Percentiles rank a stretch among this genome's conserved stretches.
These are phyloP conservation scores for Mycena galopus DNA, from an alignment of 768 basidiomycete species.

Conservation along the genomic window DNA sequence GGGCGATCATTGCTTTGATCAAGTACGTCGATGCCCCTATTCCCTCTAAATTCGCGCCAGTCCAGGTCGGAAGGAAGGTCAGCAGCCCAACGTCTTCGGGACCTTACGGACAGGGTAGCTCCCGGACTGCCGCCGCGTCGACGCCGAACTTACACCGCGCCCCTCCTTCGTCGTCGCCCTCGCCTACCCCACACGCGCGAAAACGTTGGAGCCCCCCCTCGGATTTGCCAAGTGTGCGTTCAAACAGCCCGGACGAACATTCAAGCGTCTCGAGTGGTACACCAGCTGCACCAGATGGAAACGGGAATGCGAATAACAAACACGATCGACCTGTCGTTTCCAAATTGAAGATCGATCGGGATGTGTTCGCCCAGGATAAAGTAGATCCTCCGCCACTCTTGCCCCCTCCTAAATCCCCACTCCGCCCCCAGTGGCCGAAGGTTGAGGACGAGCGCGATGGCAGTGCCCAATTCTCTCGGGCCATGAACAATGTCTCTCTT, in stretches of 20 bases:
- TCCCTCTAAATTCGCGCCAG: conserved; percentile 61
- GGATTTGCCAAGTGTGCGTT: conserved; percentile 63
- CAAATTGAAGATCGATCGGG: conserved; percentile 26
- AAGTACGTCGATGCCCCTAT: conserved; percentile 69
- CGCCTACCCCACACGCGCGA: conserved; percentile 52
- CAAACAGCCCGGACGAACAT: conserved; percentile 68
- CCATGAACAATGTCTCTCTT: conserved; percentile 32
- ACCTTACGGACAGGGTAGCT: conserved; percentile 54
- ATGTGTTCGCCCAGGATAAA: conserved; percentile 20
- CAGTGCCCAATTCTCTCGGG: conserved; percentile 45
- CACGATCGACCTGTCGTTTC: conserved; percentile 33
- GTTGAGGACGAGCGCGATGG: conserved; percentile 47
- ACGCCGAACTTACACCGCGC: conserved; percentile 66
- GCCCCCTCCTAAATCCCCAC: conserved; percentile 63
- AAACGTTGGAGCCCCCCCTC: conserved; percentile 68
- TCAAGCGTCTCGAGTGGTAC: conserved; percentile 40
- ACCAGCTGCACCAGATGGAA: conserved; percentile 25
- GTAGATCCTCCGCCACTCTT: conserved; percentile 41
- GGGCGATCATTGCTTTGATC: conserved; percentile 78
- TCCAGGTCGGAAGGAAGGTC: conserved; percentile 49
- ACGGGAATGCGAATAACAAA: conserved; percentile 21
- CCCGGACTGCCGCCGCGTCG: conserved; percentile 66
- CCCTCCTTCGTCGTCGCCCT: conserved; percentile 50
- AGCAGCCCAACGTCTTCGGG: conserved; percentile 38
- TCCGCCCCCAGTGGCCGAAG: conserved; percentile 56